These are phyloP conservation scores for Paspalum notatum DNA, from an alignment of 176 grass and related monocot genomes.

Conservation along the genomic window DNA sequence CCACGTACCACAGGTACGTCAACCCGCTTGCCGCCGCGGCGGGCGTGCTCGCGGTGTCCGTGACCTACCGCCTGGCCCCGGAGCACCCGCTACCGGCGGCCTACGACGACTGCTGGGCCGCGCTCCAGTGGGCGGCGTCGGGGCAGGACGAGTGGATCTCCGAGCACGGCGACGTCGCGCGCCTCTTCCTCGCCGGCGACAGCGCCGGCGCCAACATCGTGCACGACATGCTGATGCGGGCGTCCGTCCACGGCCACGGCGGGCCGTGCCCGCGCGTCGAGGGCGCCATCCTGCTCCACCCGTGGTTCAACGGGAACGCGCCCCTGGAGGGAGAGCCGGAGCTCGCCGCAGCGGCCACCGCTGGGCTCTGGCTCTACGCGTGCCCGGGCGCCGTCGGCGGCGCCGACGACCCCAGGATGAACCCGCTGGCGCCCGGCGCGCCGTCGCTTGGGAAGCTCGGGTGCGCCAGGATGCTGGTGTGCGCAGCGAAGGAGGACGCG, in stretches of 20 bases:
- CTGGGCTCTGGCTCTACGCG: slow-evolving; percentile 48
- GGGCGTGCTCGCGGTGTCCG: slow-evolving; percentile 40
- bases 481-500: slow-evolving; percentile 31
- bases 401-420: slow-evolving; percentile 56
- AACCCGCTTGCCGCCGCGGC: slow-evolving; percentile 40
- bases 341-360: neutral
- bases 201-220: slow-evolving; percentile 74
- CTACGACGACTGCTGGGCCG: slow-evolving; percentile 51
- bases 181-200: slow-evolving; percentile 61
- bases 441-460: slow-evolving; percentile 34
- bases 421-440: slow-evolving; percentile 45
- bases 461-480: slow-evolving; percentile 57
- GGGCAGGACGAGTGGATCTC: slow-evolving; percentile 53
- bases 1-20: slow-evolving; percentile 46
- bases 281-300: slow-evolving; percentile 58
- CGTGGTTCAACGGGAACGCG: slow-evolving; percentile 53
- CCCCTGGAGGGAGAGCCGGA: slow-evolving; percentile 34
- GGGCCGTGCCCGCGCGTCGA: slow-evolving; percentile 35
- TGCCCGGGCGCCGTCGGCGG: slow-evolving; percentile 41
- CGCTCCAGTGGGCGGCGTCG: slow-evolving; percentile 49
- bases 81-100: slow-evolving; percentile 62
- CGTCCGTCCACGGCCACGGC: neutral
- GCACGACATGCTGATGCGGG: slow-evolving; percentile 51
- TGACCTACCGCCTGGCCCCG: slow-evolving; percentile 55
- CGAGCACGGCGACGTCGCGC: slow-evolving; percentile 44